Percentiles rank a stretch among this genome's conserved stretches.
Conservation (phyloP, 176 grass and related monocot species). For the Cenchrus purpureus region DNA sequence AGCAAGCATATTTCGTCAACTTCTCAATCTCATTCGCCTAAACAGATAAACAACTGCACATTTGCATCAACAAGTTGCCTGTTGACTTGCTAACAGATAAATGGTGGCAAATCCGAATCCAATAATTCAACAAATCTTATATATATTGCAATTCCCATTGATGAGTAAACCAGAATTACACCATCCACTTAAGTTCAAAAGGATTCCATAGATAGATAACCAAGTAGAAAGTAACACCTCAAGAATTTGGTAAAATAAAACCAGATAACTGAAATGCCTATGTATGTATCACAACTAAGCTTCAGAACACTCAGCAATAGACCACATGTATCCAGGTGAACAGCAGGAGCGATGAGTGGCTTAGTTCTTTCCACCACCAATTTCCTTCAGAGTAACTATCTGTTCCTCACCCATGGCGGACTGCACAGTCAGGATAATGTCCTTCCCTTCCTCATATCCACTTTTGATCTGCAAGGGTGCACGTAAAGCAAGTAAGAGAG, state of each 20-base stretch:
- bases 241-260: constrained; percentile 1
- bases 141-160: neutral
- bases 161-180: constrained; percentile 3
- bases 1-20: neutral
- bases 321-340: neutral
- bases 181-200: constrained; percentile 15
- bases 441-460: constrained; percentile 64
- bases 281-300: constrained; percentile 25
- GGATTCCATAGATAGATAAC: constrained; percentile 3
- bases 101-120: neutral
- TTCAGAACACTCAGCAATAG: constrained; percentile 34
- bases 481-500: neutral
- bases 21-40: neutral
- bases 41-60: neutral
- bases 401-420: constrained; percentile 70
- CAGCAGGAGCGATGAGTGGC: neutral
- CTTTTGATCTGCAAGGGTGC: constrained; percentile 40
- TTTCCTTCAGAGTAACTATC: constrained; percentile 60
- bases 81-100: neutral
- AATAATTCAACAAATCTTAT: neutral
- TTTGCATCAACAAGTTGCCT: neutral
- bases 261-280: constrained; percentile 28
- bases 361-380: constrained; percentile 46
- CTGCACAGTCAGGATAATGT: constrained; percentile 62
- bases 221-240: constrained; percentile 1